Evolutionary conservation across 257 asterid genomes (phyloP).

Genomic region (Lycium ferocissimum): DNA sequence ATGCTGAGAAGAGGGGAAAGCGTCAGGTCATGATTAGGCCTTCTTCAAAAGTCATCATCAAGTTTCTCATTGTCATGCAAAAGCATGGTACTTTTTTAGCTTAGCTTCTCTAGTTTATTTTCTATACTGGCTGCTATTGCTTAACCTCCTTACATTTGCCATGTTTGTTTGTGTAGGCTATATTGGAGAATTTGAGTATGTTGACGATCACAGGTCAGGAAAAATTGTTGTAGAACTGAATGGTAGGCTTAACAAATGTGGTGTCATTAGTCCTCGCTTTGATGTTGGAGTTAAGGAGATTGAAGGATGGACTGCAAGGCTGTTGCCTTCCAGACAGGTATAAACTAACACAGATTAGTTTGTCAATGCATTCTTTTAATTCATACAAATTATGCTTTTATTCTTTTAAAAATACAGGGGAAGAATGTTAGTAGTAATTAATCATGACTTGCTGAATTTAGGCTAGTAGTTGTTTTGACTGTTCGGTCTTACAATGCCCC

Average conservation of each 20-base stretch:
- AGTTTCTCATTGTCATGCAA: constrained; percentile 51
- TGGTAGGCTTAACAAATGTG: constrained; percentile 50
- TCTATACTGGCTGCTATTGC: not conserved
- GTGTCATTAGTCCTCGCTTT: constrained; percentile 52
- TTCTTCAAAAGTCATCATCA: constrained; percentile 48
- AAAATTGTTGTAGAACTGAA: constrained; percentile 50
- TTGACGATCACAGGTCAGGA: constrained; percentile 52
- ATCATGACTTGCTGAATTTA: not conserved
- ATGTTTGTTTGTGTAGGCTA: constrained; percentile 31
- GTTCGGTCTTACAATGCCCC: too few species aligned
- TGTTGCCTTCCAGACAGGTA: constrained; percentile 54
- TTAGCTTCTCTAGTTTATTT: not conserved
- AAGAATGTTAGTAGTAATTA: too few species aligned
- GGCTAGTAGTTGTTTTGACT: not conserved
- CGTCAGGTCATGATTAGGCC: constrained; percentile 51
- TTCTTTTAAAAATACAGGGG: not conserved
- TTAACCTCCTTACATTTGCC: not conserved
- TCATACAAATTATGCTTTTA: not conserved
- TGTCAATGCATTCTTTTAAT: not conserved
- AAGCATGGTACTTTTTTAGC: constrained; percentile 42
- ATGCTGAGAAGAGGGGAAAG: constrained; percentile 49
- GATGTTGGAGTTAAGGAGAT: constrained; percentile 49
- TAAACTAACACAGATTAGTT: not conserved
- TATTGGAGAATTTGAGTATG: constrained; percentile 48
- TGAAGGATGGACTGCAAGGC: constrained; percentile 53